Evolutionary conservation across 352 stramenopile genomes (phyloP).

Genomic region (Globisporangium spiculum): DNA sequence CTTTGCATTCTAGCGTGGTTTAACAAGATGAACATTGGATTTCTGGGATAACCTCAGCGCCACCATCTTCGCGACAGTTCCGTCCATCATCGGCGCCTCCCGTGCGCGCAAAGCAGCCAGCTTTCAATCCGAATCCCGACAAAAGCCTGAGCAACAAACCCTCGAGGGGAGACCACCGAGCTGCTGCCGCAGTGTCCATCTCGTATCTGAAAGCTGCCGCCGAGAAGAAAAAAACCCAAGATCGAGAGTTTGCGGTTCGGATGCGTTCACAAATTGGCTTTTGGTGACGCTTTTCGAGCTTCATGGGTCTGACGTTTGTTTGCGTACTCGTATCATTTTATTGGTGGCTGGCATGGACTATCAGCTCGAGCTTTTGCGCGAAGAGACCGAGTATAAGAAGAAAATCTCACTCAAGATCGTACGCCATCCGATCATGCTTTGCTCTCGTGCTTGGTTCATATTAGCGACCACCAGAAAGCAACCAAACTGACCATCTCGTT

Average conservation of each 20-base stretch:
- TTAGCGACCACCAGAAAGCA: background rate
- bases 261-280: background rate
- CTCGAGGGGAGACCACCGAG: slow-evolving; percentile 3
- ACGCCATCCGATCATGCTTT: background rate
- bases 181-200: slow-evolving; percentile 47
- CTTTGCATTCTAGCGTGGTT: background rate
- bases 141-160: slow-evolving; percentile 13
- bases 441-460: background rate
- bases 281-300: background rate
- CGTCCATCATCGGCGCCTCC: slow-evolving; percentile 60
- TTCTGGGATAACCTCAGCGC: background rate
- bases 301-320: background rate
- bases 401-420: slow-evolving; percentile 75
- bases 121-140: background rate
- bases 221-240: slow-evolving; percentile 66
- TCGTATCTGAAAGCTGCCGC: slow-evolving; percentile 49
- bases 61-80: slow-evolving; percentile 20
- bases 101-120: slow-evolving; percentile 29
- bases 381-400: slow-evolving; percentile 67
- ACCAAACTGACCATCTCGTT: background rate
- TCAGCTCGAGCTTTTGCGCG: slow-evolving; percentile 51
- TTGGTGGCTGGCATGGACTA: background rate
- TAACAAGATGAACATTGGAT: background rate
- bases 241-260: slow-evolving; percentile 63
- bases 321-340: background rate